These are phyloP conservation scores for Globisporangium paroecandrum DNA, from an alignment of 352 stramenopile species.

Conservation along the genomic window DNA sequence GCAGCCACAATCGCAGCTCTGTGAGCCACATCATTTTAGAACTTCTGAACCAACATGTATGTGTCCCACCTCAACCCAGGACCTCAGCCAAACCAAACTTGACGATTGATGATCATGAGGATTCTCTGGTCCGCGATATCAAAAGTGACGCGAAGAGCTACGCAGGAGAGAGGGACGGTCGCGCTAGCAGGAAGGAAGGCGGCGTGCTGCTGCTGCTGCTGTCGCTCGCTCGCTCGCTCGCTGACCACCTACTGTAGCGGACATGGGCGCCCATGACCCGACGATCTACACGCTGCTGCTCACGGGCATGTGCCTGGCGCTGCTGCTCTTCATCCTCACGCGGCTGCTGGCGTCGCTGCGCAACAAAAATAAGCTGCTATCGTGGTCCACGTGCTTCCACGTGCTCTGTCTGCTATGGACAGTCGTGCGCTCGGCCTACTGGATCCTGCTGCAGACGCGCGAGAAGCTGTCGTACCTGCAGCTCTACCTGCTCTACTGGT, in stretches of 20 bases:
- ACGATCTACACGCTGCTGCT: constrained; percentile 78
- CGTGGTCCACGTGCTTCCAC: constrained; percentile 83
- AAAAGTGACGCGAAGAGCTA: neutral
- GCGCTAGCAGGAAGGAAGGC: neutral
- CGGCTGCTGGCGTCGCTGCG: constrained; percentile 59
- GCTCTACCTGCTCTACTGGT: constrained; percentile 86
- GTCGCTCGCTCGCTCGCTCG: neutral
- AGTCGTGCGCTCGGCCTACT: constrained; percentile 75
- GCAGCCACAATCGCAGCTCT: too few relatives aligned
- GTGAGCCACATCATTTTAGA: too few relatives aligned
- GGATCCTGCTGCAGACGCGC: constrained; percentile 78
- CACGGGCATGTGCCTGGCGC: constrained; percentile 65
- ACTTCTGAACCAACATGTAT: too few relatives aligned
- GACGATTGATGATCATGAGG: neutral
- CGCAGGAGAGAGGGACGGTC: neutral
- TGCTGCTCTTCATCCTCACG: constrained; percentile 73
- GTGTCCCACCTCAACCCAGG: too few relatives aligned
- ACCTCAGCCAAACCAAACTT: neutral
- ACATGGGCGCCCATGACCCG: constrained; percentile 40
- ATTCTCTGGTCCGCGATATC: neutral
- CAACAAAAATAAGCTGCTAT: constrained; percentile 83
- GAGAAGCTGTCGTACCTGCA: constrained; percentile 74
- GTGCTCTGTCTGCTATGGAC: constrained; percentile 80
- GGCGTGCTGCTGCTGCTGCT: neutral
- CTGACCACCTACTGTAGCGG: too few relatives aligned